phyloP scores from a whole-genome alignment of 2,329 filamentous ascomycete genomes.

The Phaeomoniella chlamydospora region DNA sequence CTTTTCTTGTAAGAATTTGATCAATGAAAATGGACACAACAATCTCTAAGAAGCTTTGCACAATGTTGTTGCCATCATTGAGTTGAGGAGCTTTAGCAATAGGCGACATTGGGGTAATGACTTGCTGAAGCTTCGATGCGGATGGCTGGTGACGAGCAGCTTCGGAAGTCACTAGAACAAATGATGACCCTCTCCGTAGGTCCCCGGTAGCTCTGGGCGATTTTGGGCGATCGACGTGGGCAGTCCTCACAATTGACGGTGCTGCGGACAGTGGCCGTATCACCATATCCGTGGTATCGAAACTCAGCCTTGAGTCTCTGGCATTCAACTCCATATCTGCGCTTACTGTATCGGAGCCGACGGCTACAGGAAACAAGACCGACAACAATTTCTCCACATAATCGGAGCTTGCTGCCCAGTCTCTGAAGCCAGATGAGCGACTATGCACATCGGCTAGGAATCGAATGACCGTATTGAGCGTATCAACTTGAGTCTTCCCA shows the following conservation, averaged over 20 bases:
- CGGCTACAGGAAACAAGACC: constrained; percentile 74
- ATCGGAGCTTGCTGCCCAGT: constrained; percentile 66
- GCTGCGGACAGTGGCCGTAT: constrained; percentile 57
- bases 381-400: constrained; percentile 69
- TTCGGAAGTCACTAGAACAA: constrained; percentile 70
- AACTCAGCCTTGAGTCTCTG: constrained; percentile 63
- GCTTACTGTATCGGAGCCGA: constrained; percentile 69
- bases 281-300: constrained; percentile 74
- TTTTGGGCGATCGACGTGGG: constrained; percentile 39
- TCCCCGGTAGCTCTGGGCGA: constrained; percentile 17
- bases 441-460: constrained; percentile 68
- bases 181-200: constrained; percentile 72
- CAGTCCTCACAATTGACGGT: constrained; percentile 59
- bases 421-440: constrained; percentile 64
- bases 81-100: constrained; percentile 26
- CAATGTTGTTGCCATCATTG: constrained; percentile 51
- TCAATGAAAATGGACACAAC: constrained; percentile 71
- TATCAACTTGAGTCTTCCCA: constrained; percentile 36
- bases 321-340: constrained; percentile 81
- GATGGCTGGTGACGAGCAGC: constrained; percentile 43
- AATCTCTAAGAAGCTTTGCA: constrained; percentile 65
- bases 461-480: constrained; percentile 62
- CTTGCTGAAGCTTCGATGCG: constrained; percentile 47
- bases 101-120: constrained; percentile 38
- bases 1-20: constrained; percentile 71